A percentile compares a stretch with the other conserved stretches of the same genome.
These are phyloP conservation scores for Epichloe hybrida DNA, from an alignment of 2,329 filamentous ascomycete species.

Conservation along the genomic window DNA sequence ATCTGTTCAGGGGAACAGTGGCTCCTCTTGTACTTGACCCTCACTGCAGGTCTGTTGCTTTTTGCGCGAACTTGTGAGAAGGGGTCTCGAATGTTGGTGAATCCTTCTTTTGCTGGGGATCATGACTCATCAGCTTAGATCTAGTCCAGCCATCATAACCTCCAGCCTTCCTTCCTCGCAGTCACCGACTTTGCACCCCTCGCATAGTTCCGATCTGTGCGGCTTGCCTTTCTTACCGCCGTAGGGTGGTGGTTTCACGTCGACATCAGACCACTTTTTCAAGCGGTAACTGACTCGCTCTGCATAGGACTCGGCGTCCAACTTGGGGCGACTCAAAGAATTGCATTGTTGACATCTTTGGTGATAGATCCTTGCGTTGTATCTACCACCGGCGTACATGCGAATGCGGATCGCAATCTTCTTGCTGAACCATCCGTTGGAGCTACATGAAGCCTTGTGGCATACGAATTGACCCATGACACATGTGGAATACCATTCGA, in stretches of 20 bases:
- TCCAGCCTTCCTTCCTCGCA: constrained; percentile 9
- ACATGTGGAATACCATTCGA: constrained; percentile 13
- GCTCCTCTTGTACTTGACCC: too few relatives aligned
- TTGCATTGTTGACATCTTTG: constrained; percentile 22
- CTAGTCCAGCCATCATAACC: constrained; percentile 3
- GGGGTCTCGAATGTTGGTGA: too few relatives aligned
- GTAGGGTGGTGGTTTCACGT: constrained; percentile 6
- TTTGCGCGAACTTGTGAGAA: too few relatives aligned
- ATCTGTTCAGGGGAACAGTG: too few relatives aligned
- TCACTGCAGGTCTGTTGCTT: too few relatives aligned
- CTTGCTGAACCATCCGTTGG: constrained; percentile 19
- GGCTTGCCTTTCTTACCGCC: background rate
- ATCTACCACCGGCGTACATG: constrained; percentile 14
- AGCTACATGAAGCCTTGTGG: constrained; percentile 12
- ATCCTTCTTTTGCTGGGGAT: too few relatives aligned
- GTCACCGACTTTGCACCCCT: constrained; percentile 22
- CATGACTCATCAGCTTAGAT: too few relatives aligned
- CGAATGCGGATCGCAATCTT: constrained; percentile 21
- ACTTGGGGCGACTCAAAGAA: constrained; percentile 11
- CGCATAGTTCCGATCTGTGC: constrained; percentile 18
- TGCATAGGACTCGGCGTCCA: constrained; percentile 20
- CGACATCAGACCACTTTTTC: constrained; percentile 21
- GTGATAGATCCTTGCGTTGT: constrained; percentile 24
- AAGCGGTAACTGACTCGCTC: constrained; percentile 23
- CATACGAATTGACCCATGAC: constrained; percentile 23